Conservation (phyloP, 2,329 filamentous ascomycete genomes). For the Fusarium caatingaense region DNA sequence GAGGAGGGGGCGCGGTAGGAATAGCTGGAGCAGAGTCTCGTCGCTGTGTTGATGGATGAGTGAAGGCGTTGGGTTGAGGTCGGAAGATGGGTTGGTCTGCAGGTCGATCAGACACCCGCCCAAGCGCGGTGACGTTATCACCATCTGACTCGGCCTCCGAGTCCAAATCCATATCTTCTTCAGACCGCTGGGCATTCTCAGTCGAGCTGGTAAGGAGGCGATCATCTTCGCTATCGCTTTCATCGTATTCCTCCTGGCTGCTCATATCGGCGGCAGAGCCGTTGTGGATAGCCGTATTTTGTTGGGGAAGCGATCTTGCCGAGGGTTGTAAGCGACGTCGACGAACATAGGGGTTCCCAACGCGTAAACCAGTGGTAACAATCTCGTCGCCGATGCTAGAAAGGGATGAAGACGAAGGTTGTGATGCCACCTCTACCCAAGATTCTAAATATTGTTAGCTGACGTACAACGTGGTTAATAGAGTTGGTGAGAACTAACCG, state of each 20-base stretch:
- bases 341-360: slow-evolving; percentile 73
- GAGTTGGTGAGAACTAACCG: slow-evolving; percentile 45
- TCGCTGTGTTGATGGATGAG: slow-evolving; percentile 72
- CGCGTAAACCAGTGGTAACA: slow-evolving; percentile 85
- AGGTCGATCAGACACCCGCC: slow-evolving; percentile 64
- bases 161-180: slow-evolving; percentile 56
- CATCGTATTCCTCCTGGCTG: slow-evolving; percentile 94
- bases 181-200: slow-evolving; percentile 60
- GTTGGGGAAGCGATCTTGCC: slow-evolving; percentile 51
- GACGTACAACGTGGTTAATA: neutral
- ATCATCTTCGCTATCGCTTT: slow-evolving; percentile 92
- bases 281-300: slow-evolving; percentile 56
- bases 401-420: slow-evolving; percentile 91
- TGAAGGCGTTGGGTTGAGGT: slow-evolving; percentile 92
- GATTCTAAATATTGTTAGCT: slow-evolving; percentile 73
- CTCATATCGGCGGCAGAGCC: slow-evolving; percentile 66
- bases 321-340: slow-evolving; percentile 63
- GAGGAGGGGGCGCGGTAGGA: slow-evolving; percentile 60
- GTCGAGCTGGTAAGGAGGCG: slow-evolving; percentile 69
- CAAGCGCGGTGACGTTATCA: slow-evolving; percentile 86
- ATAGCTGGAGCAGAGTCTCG: slow-evolving; percentile 59
- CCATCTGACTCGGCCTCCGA: slow-evolving; percentile 67
- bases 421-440: slow-evolving; percentile 94
- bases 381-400: slow-evolving; percentile 90
- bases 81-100: slow-evolving; percentile 71